A percentile compares a stretch with the other conserved stretches of the same genome.
Conservation (phyloP, 2,329 filamentous ascomycete species). For the Elsinoe australis region DNA sequence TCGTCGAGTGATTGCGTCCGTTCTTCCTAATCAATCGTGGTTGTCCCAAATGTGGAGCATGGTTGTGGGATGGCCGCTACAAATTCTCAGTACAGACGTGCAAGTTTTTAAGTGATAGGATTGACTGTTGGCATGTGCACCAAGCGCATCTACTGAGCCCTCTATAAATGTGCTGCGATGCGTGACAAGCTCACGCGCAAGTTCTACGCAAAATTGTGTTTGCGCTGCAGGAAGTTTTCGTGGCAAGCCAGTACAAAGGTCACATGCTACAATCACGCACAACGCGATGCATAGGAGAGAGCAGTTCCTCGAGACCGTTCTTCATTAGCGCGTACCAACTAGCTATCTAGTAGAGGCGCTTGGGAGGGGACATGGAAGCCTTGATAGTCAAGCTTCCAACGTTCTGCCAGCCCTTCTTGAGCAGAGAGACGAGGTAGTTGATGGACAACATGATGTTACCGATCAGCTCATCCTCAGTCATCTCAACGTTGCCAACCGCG, state of each 20-base stretch:
- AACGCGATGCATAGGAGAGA: no score
- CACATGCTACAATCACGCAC: no score
- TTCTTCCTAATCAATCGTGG: constrained; percentile 37
- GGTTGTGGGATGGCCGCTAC: constrained; percentile 40
- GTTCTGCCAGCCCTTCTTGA: constrained; percentile 99
- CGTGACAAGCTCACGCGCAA: no score
- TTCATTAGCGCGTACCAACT: neutral
- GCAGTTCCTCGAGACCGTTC: neutral
- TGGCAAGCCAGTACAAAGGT: no score
- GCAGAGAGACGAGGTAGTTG: constrained; percentile 98
- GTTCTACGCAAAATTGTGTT: no score
- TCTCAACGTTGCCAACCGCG: constrained; percentile 95
- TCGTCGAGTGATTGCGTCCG: constrained; percentile 34
- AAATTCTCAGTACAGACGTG: constrained; percentile 11
- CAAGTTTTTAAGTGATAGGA: constrained; percentile 9
- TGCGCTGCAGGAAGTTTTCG: no score
- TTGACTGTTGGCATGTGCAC: no score
- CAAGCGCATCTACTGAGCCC: no score
- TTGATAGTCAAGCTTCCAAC: constrained; percentile 99
- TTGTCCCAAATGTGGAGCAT: constrained; percentile 30
- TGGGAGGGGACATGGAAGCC: constrained; percentile 98
- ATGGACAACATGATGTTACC: constrained; percentile 99
- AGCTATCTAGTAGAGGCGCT: constrained; percentile 79
- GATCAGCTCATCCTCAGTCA: constrained; percentile 89
- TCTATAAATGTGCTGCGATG: no score